Evolutionary conservation across 2,329 filamentous ascomycete species (phyloP), one percentile per base, ranked within the genome.

Genomic region (Penicillium sp.): DNA sequence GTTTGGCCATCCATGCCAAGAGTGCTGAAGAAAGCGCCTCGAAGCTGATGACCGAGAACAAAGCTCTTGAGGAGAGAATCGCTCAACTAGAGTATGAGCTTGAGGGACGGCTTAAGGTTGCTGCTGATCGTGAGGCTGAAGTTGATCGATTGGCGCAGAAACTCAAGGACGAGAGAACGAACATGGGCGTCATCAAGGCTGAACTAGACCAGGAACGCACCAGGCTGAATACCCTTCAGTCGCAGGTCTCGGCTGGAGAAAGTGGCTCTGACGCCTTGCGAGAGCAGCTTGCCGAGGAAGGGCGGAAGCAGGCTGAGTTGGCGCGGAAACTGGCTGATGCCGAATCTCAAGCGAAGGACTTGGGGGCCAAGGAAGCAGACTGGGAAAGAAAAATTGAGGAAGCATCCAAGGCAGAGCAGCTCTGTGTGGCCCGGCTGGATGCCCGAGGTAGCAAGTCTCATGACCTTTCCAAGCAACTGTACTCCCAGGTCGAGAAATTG

Each of bases 401-500:
- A 2, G 53, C 73, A 35, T 70, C 73, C 5, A 70, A 74, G 56
- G 66, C 68, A 20, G 73, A 74, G 55, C 67, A 73, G 22, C 68
- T 70, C 25, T 65, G 71, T 15, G 80, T 80, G 15, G 78, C 78
- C 25, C 86, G 88, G 53, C 86, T 91, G 49, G 87, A 92, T 45
- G 83, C 86, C 48, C 90, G 92, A 48, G 89, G 89, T 42, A 81
- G 83, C 54, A 88, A 88, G 63, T 88, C 91, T 5, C 92, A 91
- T 72, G 91, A 97, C 63, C 81, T 98, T 12, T 96, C 92, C 1
- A 90, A 92, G 69, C 87, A 88, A 57, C 82, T 97, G 4, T 96
- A 91, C 73, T 84, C 87, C 1, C 91, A 96, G 62, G 93, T 95
- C 63, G 90, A 96, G 67, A 88, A 91, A 25, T 82, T 97, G n/a